Evolutionary conservation across 2,329 filamentous ascomycete species (phyloP), one percentile per base, ranked within the genome.

Genomic region (Clonostachys sp.): DNA sequence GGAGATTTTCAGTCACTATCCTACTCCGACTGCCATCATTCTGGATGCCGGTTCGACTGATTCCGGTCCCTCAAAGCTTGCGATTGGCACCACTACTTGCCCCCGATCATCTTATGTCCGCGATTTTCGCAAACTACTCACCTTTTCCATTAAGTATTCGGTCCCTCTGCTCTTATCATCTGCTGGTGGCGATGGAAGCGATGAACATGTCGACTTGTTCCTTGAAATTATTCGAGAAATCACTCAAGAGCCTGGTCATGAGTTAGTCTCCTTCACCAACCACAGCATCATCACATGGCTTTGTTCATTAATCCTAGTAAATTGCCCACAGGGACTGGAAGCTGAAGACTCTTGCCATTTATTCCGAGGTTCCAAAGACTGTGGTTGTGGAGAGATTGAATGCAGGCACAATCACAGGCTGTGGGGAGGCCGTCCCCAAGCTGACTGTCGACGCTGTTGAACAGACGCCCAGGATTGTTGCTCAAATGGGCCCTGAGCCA

Each of bases 401-500:
- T n/a, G 51, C 50, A 1, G 60, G 62, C 4, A 54, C 53, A 6
- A 57, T 73, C 8, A 54, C 49, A 5, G 58, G 58, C 8, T 71
- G 70, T 45, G 72, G 72, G 9, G 52, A 59, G 5, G 61, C 62
- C 5, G 72, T 74, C 2, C 70, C 71, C 2, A 48, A 54, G 0
- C 51, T 77, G 42, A 68, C 58, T 2, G 55, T 59, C 12, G 47
- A 58, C 3, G 64, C 70, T 46, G 59, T 76, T 34, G 60, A 67
- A 3, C 50, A 54, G 3, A 61, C 68, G 1, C 50, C 59, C 1
- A 51, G 53, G 2, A 61, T 74, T 18, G 68, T 70, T 2, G 66
- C 65, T 2, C 71, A 75, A 50, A 72, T 72, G 61, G 70, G 70
- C 1, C 55, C 63, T 2, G 71, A 74, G 48, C 68, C 70, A 8